Conservation (phyloP, 1,139 yeast species). For the Yamadazyma triangularis region DNA sequence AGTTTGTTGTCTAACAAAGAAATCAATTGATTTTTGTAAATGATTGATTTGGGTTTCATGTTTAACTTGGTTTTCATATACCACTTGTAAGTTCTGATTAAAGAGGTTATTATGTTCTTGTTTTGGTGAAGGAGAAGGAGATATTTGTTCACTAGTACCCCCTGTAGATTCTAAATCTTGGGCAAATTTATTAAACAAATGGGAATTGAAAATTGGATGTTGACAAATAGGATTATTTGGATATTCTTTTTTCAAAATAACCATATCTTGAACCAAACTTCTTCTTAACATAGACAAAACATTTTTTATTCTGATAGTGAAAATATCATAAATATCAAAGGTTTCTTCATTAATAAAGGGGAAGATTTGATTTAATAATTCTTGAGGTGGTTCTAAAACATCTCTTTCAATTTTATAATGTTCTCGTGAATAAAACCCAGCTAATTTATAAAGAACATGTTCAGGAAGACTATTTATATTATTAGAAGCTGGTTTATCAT, state of each 20-base stretch:
- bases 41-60: conserved; percentile 12
- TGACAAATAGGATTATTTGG: conserved; percentile 23
- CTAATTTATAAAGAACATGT: conserved; percentile 14
- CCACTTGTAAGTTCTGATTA: conserved; percentile 7
- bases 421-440: conserved; percentile 21
- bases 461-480: conserved; percentile 14
- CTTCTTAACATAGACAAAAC: conserved; percentile 21
- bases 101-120: not conserved
- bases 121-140: conserved; percentile 5
- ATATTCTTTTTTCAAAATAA: conserved; percentile 18
- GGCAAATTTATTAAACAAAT: conserved; percentile 18
- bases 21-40: conserved; percentile 15
- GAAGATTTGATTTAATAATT: conserved; percentile 22
- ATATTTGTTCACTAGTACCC: conserved; percentile 4
- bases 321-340: conserved; percentile 10
- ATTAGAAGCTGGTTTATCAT: conserved; percentile 10
- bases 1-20: conserved; percentile 14
- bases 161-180: conserved; percentile 12
- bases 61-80: conserved; percentile 8
- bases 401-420: conserved; percentile 19
- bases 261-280: conserved; percentile 33
- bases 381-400: conserved; percentile 24
- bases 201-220: conserved; percentile 25
- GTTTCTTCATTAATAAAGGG: conserved; percentile 22
- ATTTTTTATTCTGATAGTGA: conserved; percentile 13